These are phyloP conservation scores for Paraphoma sp. DNA, from an alignment of 2,329 filamentous ascomycete species.

Conservation along the genomic window DNA sequence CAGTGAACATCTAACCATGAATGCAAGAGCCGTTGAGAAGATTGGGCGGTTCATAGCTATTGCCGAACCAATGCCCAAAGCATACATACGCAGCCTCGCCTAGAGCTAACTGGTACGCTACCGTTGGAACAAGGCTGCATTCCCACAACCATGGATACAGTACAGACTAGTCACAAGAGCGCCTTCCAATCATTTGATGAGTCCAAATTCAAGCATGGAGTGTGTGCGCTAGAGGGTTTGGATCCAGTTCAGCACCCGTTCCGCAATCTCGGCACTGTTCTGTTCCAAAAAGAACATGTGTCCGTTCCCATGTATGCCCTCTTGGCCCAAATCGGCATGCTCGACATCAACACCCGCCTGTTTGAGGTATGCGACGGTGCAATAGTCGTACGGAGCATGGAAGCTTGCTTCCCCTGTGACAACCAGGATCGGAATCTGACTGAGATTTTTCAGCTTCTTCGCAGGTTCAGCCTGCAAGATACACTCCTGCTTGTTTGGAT, in stretches of 20 bases:
- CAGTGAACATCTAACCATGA: too few species aligned
- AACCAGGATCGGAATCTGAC: slow-evolving; percentile 54
- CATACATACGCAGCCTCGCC: too few species aligned
- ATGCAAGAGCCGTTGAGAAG: too few species aligned
- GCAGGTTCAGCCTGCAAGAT: slow-evolving; percentile 43
- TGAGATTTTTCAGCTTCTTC: slow-evolving; percentile 56
- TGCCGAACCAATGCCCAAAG: too few species aligned
- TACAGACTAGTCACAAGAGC: too few species aligned
- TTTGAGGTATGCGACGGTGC: slow-evolving; percentile 58
- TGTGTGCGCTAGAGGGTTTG: neutral
- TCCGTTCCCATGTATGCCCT: slow-evolving; percentile 68
- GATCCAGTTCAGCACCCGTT: slow-evolving; percentile 5
- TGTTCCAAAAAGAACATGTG: slow-evolving; percentile 45
- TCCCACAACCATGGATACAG: too few species aligned
- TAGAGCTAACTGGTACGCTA: too few species aligned
- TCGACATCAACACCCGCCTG: slow-evolving; percentile 48
- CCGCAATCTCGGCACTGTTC: slow-evolving; percentile 35
- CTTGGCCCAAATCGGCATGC: slow-evolving; percentile 51
- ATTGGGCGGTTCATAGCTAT: too few species aligned
- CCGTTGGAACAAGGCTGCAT: too few species aligned
- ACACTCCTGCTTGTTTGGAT: slow-evolving; percentile 10
- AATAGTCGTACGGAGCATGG: slow-evolving; percentile 53
- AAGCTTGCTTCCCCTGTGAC: slow-evolving; percentile 56
- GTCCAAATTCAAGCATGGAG: too few species aligned
- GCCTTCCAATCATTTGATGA: too few species aligned